Conservation (phyloP, 2,329 filamentous ascomycete species). For the Capronia epimyces region DNA sequence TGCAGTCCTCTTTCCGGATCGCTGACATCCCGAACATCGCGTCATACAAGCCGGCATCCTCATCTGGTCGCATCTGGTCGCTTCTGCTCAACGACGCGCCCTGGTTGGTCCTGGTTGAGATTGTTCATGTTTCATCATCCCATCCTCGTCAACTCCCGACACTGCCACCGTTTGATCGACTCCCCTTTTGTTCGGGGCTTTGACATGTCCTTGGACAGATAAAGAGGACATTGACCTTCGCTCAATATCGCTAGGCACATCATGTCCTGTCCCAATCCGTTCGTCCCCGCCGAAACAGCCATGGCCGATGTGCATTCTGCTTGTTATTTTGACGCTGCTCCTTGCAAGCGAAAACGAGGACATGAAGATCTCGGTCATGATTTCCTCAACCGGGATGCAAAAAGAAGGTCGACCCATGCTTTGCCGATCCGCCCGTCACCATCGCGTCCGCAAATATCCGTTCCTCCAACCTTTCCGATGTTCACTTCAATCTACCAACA, state of each 20-base stretch:
- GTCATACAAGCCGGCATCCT: conserved; percentile 2
- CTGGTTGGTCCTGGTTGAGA: conserved; percentile 24
- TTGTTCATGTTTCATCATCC: conserved; percentile 25
- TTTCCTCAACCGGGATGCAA: conserved; percentile 11
- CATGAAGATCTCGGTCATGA: conserved; percentile 8
- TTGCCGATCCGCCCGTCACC: conserved; percentile 24
- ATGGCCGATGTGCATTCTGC: conserved; percentile 20
- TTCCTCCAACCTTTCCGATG: conserved; percentile 16
- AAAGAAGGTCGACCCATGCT: conserved; percentile 15
- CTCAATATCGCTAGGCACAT: background rate
- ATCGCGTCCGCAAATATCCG: conserved; percentile 16
- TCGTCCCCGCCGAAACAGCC: conserved; percentile 7
- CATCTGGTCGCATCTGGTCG: conserved; percentile 8
- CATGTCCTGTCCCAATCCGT: conserved; percentile 13
- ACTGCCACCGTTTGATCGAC: conserved; percentile 26
- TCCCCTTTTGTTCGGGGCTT: conserved; percentile 16
- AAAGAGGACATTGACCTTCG: conserved; percentile 10
- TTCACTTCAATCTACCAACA: conserved; percentile 25
- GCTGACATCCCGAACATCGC: conserved; percentile 18
- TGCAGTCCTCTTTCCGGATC: conserved; percentile 5
- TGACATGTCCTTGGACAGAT: conserved; percentile 17
- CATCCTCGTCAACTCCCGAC: conserved; percentile 19
- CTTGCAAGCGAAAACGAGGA: conserved; percentile 19
- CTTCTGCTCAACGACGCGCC: conserved; percentile 8
- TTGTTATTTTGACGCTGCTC: conserved; percentile 13